Base-by-base conservation (phyloP, 257 asterid species). In the Agastache rugosa region DNA sequence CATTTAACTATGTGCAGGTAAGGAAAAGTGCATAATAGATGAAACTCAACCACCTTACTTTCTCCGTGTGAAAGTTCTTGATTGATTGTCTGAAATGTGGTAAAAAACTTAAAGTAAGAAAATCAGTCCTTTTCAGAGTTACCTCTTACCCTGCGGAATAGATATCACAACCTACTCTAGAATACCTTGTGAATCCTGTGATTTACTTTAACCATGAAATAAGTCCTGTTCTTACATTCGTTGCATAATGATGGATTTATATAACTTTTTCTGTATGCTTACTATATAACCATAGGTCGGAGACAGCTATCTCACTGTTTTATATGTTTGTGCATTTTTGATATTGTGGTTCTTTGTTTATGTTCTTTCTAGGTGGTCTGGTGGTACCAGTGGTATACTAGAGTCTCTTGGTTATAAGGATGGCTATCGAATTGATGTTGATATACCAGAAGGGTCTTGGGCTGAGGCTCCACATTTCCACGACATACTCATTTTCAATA, bases 391-490 rank as follows among this genome's bases (percentile, higher is more conserved):
- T 56, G 96, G 97, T 74, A 63, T 74, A 50, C 77, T 91, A 71
- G 97, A 93, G 87, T 90, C 96, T 59, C 93, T 89, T 77, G 98
- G 99, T 76, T 95, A 87, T 78, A 95, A 83, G 87, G 91, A 87
- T 69, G 99, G 98, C 17, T 95, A 92, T 76, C 83, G 93, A 82
- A 71, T 94, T 78, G 98, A 92, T 77, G 92, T 92, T 70, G 99
- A 94, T 81, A 17, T 90, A 74, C 98, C 97, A 11, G 98, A 94
- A 4, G 96, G 97, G 76, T 86, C 93, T 14, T 94, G 99, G 99
- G 85, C 71, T 14, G 88, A 89, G 66, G 96, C 97, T 68, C 93
- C 84, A 29, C 77, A 41, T 65, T 90, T 90, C 82, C 97, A 90
- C 16, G 91, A 90, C 78, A 75, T 94, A 81, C 93, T 94, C 79